Base-by-base conservation (phyloP, 306 rosid genomes). In the Trifolium subterraneum region DNA sequence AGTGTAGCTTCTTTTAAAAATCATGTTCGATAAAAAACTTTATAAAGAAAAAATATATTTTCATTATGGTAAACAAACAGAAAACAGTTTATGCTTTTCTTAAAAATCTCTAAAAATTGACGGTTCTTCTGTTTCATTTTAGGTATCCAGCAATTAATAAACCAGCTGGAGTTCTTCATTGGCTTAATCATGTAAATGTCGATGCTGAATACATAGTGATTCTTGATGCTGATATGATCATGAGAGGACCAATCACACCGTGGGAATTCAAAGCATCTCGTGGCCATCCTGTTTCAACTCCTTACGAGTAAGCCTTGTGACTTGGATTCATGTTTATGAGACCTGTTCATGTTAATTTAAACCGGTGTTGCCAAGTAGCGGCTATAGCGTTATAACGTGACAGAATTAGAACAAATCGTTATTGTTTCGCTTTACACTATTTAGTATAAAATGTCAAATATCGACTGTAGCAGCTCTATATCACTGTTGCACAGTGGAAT, bases 61-160 rank as follows among this genome's bases (percentile, higher is more conserved):
- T 52, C 25, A 52, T 52, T 52, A 52, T 52, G 27, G 13, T 52
- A 18, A 51, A 19, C 59, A 52, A 52, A 4, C 27, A 18, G 13
- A 10, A n/a, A 51, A 52, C 8, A 18, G 27, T 52, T 18, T 52
- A 10, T 52, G 27, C 13, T 18, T 52, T 52, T 8, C 59, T 18
- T 52, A 8, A 9, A 3, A 19, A 19, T 9, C 11, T 52, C 59
- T 19, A 52, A 52, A 52, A 20, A 20, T 55, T 75, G 68, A 73
- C 31, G 9, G 18, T 55, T 71, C 68, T 47, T 82, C 60, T 68
- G 76, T 29, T 79, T 55, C 6, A 44, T 80, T 70, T 64, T 86
- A 94, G 99, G 99, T 94, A 94, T 76, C 99, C 99, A 4, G 99
- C 99, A 66, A 94, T 94, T 76, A 94, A 94, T 85, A 94, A 94